These are phyloP conservation scores for Globisporangium barbulae DNA, from an alignment of 352 stramenopile genomes.

Conservation along the genomic window DNA sequence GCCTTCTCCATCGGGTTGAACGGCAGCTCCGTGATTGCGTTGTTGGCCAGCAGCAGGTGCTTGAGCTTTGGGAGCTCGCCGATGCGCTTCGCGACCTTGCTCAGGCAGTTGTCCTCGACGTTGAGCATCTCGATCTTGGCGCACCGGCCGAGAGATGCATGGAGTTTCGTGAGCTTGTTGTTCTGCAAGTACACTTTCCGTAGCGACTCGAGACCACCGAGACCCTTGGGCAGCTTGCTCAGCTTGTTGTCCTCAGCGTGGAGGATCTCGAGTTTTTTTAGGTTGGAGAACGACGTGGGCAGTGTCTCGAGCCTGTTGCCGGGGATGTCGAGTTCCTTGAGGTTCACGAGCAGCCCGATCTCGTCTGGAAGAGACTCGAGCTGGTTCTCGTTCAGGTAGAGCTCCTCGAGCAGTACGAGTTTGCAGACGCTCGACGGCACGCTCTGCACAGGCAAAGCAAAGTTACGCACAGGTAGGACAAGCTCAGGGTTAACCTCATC, in stretches of 20 bases:
- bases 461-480: background rate
- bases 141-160: constrained; percentile 74
- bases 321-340: constrained; percentile 73
- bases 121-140: constrained; percentile 81
- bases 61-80: constrained; percentile 72
- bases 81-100: constrained; percentile 84
- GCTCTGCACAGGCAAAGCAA: constrained; percentile 23
- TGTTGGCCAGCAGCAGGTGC: constrained; percentile 83
- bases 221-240: constrained; percentile 68
- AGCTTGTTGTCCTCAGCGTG: constrained; percentile 79
- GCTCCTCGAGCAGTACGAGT: constrained; percentile 70
- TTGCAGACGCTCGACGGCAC: constrained; percentile 63
- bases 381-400: constrained; percentile 82
- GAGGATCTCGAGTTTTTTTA: constrained; percentile 75
- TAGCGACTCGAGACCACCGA: constrained; percentile 61
- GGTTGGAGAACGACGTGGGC: constrained; percentile 61
- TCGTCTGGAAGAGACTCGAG: constrained; percentile 67
- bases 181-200: constrained; percentile 84
- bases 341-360: constrained; percentile 66
- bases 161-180: constrained; percentile 79
- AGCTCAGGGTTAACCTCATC: background rate
- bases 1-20: constrained; percentile 79
- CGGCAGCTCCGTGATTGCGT: constrained; percentile 72
- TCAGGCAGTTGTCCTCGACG: constrained; percentile 77
- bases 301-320: constrained; percentile 66